Base-by-base conservation (phyloP, 2,329 filamentous ascomycete genomes). In the Sporothrix sp. region DNA sequence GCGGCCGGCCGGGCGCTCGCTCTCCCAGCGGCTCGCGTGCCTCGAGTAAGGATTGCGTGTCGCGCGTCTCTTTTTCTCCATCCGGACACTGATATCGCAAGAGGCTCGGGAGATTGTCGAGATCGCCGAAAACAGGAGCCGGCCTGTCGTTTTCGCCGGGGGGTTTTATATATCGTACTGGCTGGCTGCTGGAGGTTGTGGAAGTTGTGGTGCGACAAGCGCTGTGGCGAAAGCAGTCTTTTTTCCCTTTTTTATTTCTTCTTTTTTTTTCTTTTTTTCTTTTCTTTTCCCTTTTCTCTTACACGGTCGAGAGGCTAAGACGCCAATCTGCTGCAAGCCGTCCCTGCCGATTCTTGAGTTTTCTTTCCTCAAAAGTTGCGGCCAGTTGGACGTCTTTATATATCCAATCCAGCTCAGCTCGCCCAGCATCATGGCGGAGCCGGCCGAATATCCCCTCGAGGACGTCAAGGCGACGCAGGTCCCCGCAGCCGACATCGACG, bases 401-500 rank as follows among this genome's bases (percentile, higher is more conserved):
- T 28, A 46, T 35, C 25, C 30, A 20, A 20, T 27, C 20, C 28
- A 25, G 33, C 20, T 28, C 32, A 25, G 28, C 27, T 11, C 5
- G 28, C 16, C 30, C 28, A 38, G 13, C 13, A 48, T 39, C 21
- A 57, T 56, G 54, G 43, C 56, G 32, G 54, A 56, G 43, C 65
- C 70, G 57, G 59, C 62, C 38, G 72, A 74, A 47, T 82, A 82
- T 62, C 71, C 74, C 59, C 66, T 81, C n/a, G 75, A 79, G 54
- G 61, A 70, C 56, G 71, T 81, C 60, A 63, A 70, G 58, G 73
- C 69, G 35, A 73, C 71, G 11, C 60, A 61, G 6, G 62, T 83
- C 48, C 63, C 70, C 30, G 64, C 77, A 20, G 71, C 73, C 10
- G 69, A 77, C 52, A 83, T 83, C 55, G 78, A 83, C 64, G 68